Evolutionary conservation across 192 early-diverging fungal species (phyloP).

Genomic region (Backusella liffmaniae): DNA sequence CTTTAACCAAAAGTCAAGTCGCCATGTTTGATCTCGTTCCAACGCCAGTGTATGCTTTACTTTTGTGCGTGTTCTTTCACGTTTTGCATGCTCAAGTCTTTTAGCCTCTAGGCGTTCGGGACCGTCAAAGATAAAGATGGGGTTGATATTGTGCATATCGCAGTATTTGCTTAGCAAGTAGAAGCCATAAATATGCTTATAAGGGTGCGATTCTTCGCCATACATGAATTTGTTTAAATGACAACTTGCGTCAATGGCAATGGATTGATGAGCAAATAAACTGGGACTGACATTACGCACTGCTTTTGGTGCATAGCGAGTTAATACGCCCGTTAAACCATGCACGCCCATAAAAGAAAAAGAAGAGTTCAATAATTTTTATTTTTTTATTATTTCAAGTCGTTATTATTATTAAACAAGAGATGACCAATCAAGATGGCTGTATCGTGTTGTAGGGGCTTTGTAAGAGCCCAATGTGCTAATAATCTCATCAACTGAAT

Average conservation of each 20-base stretch:
- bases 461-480: slow-evolving; percentile 52
- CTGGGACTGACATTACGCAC: slow-evolving; percentile 10
- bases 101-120: slow-evolving; percentile 49
- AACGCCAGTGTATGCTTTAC: slow-evolving; percentile 32
- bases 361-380: not conserved
- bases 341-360: slow-evolving; percentile 30
- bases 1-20: slow-evolving; percentile 26
- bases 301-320: slow-evolving; percentile 28
- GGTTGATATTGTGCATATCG: slow-evolving; percentile 50
- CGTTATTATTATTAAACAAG: not conserved
- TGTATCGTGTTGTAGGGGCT: slow-evolving; percentile 45
- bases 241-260: slow-evolving; percentile 37
- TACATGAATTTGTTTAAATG: slow-evolving; percentile 38
- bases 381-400: not conserved
- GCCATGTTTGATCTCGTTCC: slow-evolving; percentile 34
- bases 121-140: slow-evolving; percentile 75
- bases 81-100: slow-evolving; percentile 39
- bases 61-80: slow-evolving; percentile 32
- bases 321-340: slow-evolving; percentile 28
- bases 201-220: slow-evolving; percentile 35
- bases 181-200: slow-evolving; percentile 61
- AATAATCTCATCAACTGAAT: slow-evolving; percentile 58
- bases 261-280: not conserved
- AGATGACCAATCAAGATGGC: slow-evolving; percentile 47
- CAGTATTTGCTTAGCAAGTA: slow-evolving; percentile 51